phyloP scores from a whole-genome alignment of 495 filamentous ascomycete species.

The Filosporella fistucella region DNA sequence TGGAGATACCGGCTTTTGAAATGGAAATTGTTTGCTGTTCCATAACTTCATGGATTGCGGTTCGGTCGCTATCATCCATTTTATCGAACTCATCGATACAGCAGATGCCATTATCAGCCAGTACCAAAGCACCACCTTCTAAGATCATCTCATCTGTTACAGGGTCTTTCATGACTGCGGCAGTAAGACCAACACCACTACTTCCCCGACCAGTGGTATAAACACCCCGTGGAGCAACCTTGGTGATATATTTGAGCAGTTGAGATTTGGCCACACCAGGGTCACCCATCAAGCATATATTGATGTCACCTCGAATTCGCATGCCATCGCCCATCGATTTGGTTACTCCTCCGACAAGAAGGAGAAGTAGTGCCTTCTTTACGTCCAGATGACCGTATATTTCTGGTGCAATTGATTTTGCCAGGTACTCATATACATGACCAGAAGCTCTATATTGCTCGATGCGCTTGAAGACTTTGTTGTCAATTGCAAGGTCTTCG shows the following conservation, averaged over 20 bases:
- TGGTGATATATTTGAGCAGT: conserved; percentile 94
- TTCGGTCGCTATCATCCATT: conserved; percentile 96
- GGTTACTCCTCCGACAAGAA: conserved; percentile 92
- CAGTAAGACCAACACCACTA: conserved; percentile 94
- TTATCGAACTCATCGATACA: conserved; percentile 99
- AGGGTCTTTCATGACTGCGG: conserved; percentile 96
- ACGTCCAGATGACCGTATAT: conserved; percentile 96
- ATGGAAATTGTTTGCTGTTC: conserved; percentile 99
- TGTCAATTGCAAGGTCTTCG: conserved; percentile 73
- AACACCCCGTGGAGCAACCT: conserved; percentile 93
- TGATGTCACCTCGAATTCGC: conserved; percentile 97
- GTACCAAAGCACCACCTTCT: conserved; percentile 90
- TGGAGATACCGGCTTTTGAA: conserved; percentile 96
- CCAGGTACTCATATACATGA: conserved; percentile 89
- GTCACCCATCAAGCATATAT: conserved; percentile 98
- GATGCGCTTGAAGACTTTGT: conserved; percentile 72
- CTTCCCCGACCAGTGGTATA: conserved; percentile 97
- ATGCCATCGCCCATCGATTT: conserved; percentile 98
- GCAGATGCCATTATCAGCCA: conserved; percentile 98
- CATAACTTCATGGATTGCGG: conserved; percentile 99
- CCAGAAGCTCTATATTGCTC: conserved; percentile 74
- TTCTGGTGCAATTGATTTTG: conserved; percentile 94
- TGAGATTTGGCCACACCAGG: conserved; percentile 99
- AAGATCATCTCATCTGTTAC: conserved; percentile 99
- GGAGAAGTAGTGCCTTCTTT: conserved; percentile 92